These are phyloP conservation scores for Ustilago hordei DNA, from an alignment of 1,284 basidiomycete genomes.

Conservation along the genomic window DNA sequence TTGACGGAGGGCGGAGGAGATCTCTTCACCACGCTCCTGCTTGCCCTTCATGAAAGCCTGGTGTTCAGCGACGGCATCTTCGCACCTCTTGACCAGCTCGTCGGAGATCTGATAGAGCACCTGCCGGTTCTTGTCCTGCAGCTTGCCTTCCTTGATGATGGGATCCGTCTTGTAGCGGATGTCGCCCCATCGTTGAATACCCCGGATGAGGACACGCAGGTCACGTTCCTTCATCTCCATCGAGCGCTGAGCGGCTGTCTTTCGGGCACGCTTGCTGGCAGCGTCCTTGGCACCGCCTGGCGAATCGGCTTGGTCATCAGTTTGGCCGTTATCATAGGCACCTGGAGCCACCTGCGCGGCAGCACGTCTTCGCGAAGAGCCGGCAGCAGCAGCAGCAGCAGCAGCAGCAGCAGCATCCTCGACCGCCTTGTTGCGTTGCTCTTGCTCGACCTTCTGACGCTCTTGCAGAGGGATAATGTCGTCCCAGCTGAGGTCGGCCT, in stretches of 20 bases:
- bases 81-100: constrained; percentile 88
- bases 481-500: constrained; percentile 94
- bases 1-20: constrained; percentile 76
- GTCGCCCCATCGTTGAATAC: constrained; percentile 97
- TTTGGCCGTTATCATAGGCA: constrained; percentile 77
- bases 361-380: constrained; percentile 73
- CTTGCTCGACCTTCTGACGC: constrained; percentile 81
- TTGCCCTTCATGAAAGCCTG: constrained; percentile 73
- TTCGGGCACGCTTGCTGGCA: constrained; percentile 71
- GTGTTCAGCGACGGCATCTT: constrained; percentile 84
- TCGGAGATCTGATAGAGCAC: constrained; percentile 92
- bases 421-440: constrained; percentile 71
- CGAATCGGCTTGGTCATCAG: constrained; percentile 36
- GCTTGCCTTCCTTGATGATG: constrained; percentile 91
- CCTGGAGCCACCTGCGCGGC: constrained; percentile 79
- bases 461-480: constrained; percentile 97
- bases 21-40: constrained; percentile 79
- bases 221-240: constrained; percentile 98
- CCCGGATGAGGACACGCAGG: constrained; percentile 92
- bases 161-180: constrained; percentile 92
- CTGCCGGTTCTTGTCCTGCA: constrained; percentile 91
- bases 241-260: constrained; percentile 87
- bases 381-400: constrained; percentile 68
- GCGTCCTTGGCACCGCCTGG: constrained; percentile 70
- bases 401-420: constrained; percentile 75